Percentiles rank a stretch among this genome's conserved stretches.
phyloP scores from a whole-genome alignment of 805 yeast genomes.

The Ogataea saltuana region DNA sequence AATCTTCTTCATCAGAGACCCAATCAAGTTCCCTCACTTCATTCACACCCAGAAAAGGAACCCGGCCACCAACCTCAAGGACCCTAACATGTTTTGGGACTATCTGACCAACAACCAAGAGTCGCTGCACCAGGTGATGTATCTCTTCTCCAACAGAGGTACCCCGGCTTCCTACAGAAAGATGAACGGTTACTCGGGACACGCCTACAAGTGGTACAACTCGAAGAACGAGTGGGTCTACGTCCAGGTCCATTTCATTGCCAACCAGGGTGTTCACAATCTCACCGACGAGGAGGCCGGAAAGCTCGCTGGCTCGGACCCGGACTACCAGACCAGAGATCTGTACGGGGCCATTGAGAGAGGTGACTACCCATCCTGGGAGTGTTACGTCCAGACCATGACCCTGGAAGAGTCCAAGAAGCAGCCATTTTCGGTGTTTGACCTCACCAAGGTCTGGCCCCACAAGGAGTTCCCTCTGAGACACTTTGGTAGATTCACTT shows the following conservation, averaged over 20 bases:
- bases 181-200: conserved; percentile 86
- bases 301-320: conserved; percentile 68
- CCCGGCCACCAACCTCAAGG: conserved; percentile 79
- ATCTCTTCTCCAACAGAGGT: conserved; percentile 78
- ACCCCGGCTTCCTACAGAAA: conserved; percentile 74
- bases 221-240: conserved; percentile 74
- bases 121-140: conserved; percentile 71
- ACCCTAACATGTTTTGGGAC: conserved; percentile 84
- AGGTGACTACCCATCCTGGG: conserved; percentile 84
- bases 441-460: conserved; percentile 92
- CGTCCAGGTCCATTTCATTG: conserved; percentile 72
- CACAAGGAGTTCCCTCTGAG: conserved; percentile 84
- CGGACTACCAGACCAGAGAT: conserved; percentile 81
- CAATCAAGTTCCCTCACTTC: conserved; percentile 82
- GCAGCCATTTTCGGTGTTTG: conserved; percentile 80
- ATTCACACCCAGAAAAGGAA: conserved; percentile 88
- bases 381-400: conserved; percentile 83
- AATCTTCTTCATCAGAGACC: conserved; percentile 81
- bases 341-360: conserved; percentile 74
- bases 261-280: conserved; percentile 56
- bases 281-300: conserved; percentile 68
- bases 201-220: conserved; percentile 79
- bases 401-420: conserved; percentile 76
- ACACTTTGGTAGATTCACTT: conserved; percentile 74
- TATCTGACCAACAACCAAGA: conserved; percentile 73